Conservation (phyloP, 2,329 filamentous ascomycete species). For the Monosporascus sp. region DNA sequence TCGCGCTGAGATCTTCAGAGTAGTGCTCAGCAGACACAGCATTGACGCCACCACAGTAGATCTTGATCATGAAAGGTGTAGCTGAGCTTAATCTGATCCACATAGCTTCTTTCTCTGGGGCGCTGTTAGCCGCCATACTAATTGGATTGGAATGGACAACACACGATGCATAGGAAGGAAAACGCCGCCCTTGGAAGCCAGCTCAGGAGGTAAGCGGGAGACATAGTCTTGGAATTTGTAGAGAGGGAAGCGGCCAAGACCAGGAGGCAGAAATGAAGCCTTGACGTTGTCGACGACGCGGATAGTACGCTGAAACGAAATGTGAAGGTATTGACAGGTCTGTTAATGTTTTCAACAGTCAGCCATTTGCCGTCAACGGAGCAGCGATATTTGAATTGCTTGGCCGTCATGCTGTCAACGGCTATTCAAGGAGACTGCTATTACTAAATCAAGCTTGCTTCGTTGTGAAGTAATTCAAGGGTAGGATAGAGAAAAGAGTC, state of each 20-base stretch:
- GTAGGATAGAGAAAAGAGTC: no score
- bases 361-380: background rate
- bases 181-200: constrained; percentile 36
- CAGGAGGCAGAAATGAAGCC: constrained; percentile 28
- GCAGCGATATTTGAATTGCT: background rate
- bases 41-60: constrained; percentile 36
- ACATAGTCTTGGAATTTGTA: constrained; percentile 29
- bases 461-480: no score
- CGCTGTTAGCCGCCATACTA: background rate
- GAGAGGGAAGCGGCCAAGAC: constrained; percentile 34
- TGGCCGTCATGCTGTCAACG: no score
- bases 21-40: constrained; percentile 32
- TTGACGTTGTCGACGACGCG: constrained; percentile 36
- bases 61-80: constrained; percentile 31
- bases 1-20: constrained; percentile 14
- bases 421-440: no score
- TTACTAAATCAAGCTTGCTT: no score
- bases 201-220: constrained; percentile 25
- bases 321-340: constrained; percentile 14
- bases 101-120: constrained; percentile 31
- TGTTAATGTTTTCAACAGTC: background rate
- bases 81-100: constrained; percentile 30
- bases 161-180: constrained; percentile 42
- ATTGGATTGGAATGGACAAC: background rate
- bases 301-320: constrained; percentile 36